Base-by-base conservation (phyloP, 805 yeast species). In the Candida ficus region DNA sequence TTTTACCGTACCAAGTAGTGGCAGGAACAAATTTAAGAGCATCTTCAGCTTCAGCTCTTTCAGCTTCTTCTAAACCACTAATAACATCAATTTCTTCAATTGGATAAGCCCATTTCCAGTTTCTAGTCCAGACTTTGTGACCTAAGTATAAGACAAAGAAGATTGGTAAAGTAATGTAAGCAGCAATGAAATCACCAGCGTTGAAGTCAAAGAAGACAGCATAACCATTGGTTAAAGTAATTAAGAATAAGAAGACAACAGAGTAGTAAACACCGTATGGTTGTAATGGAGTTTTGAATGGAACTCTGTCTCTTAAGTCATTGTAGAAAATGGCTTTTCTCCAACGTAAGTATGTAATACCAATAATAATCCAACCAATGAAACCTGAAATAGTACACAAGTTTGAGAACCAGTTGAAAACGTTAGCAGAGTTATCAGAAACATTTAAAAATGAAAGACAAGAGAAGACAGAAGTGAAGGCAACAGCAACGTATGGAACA, bases 331-430 rank as follows among this genome's bases (percentile, higher is more conserved):
- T 68, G 11, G 86, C 90, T 53, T 73, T 75, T 62, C 85, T 76
- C 66, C 83, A 85, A 52, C 76, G 72, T 41, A 85, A 63, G 63
- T 78, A 86, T 32, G 83, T 75, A 44, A 80, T 67, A 47, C 81
- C 69, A 53, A 83, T 80, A 41, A 84, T 73, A 34, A 80, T 67
- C 90, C 91, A 85, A 46, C 87, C 82, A 51, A 84, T 64, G 49
- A 85, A 70, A 47, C 91, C 91, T 40, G 83, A 77, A 48, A 84
- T 79, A 32, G 91, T 79, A 42, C 81, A 87, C 39, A 83, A 80
- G 57, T 82, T 85, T 43, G 84, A 85, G 54, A 86, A 80, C 63
- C 83, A 83, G 38, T 61, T 67, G 68, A 84, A 84, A 20, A 83
- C 71, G 25, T 71, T 70, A 16, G 77, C 65, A 6, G 89, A 67